Conservation (phyloP, 1,139 yeast genomes). For the Pneumocystis wakefieldiae region DNA sequence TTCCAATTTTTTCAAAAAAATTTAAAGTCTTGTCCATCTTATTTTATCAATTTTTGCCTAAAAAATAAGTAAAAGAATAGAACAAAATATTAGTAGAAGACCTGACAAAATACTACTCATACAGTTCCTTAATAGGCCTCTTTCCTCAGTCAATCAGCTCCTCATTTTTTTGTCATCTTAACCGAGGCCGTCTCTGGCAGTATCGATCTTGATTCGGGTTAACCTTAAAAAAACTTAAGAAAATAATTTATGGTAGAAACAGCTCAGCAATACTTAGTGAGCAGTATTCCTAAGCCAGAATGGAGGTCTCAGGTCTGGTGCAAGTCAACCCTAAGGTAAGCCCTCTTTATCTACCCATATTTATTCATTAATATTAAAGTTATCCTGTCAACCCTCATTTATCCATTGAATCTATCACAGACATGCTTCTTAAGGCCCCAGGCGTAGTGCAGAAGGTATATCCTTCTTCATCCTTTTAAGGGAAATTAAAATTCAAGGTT, state of each 20-base stretch:
- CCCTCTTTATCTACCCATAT: background rate
- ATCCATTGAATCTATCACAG: constrained; percentile 10
- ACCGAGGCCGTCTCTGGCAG: background rate
- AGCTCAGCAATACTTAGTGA: background rate
- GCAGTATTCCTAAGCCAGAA: background rate
- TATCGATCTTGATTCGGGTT: background rate
- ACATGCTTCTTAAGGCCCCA: constrained; percentile 12
- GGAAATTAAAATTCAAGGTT: background rate
- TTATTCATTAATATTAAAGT: background rate
- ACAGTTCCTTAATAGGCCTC: too few species aligned
- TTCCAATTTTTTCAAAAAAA: background rate
- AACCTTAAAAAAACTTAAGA: background rate
- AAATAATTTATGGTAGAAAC: background rate
- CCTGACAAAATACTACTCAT: too few species aligned
- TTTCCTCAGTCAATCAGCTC: too few species aligned
- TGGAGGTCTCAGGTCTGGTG: background rate
- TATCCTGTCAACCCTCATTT: constrained; percentile 5
- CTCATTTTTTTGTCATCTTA: too few species aligned
- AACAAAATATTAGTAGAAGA: too few species aligned
- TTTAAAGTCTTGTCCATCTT: too few species aligned
- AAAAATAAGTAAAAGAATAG: too few species aligned
- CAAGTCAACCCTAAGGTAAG: background rate
- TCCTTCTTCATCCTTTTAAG: background rate
- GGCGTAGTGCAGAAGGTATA: constrained; percentile 5
- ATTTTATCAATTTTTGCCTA: too few species aligned